Conservation (phyloP, 306 rosid genomes). For the Cucumis melo region DNA sequence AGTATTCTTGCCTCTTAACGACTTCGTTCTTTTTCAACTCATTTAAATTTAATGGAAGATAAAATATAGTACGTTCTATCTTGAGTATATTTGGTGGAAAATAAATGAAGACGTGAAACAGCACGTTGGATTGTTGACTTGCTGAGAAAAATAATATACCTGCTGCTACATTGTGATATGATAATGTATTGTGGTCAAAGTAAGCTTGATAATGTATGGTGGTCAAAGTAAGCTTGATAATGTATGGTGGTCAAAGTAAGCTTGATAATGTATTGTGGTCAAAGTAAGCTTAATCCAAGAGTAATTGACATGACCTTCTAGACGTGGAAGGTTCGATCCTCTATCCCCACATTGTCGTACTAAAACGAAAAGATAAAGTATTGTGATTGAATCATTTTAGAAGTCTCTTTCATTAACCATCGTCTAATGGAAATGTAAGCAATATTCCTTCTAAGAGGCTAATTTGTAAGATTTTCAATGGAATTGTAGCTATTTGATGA, state of each 20-base stretch:
- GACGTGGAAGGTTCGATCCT: no score
- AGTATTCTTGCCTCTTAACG: slow-evolving; percentile 16
- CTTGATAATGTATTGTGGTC: neutral
- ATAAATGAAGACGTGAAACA: neutral
- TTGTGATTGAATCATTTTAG: neutral
- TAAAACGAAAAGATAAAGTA: no score
- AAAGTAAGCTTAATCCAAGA: no score
- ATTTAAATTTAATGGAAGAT: neutral
- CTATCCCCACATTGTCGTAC: no score
- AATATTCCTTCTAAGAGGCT: neutral
- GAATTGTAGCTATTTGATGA: neutral
- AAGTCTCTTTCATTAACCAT: neutral
- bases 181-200: neutral
- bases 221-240: neutral
- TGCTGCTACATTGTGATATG: neutral
- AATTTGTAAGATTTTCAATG: neutral
- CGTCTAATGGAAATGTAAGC: neutral
- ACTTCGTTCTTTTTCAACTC: neutral
- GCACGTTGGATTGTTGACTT: neutral
- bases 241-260: neutral
- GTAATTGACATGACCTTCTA: no score
- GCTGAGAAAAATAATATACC: neutral
- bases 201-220: neutral
- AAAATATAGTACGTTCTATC: neutral
- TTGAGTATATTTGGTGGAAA: neutral